These are phyloP conservation scores for Neodidymelliopsis sp. DNA, from an alignment of 2,329 filamentous ascomycete genomes.

Conservation along the genomic window DNA sequence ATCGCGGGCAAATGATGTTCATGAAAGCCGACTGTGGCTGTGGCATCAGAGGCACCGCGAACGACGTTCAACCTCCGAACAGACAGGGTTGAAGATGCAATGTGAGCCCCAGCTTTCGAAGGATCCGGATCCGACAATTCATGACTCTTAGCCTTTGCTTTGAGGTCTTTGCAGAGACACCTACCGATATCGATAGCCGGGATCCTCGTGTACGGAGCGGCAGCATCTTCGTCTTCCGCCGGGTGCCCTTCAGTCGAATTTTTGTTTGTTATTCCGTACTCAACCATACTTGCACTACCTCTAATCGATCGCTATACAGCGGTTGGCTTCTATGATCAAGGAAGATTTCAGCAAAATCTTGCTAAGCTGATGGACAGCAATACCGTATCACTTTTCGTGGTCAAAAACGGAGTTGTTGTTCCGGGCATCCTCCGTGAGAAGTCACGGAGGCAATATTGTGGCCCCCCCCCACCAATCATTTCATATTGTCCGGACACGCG, in stretches of 20 bases:
- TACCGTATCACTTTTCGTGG: not conserved
- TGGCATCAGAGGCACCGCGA: not conserved
- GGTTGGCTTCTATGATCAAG: not conserved
- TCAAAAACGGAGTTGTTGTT: not conserved
- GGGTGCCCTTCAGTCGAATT: not conserved
- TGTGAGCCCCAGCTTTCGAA: not conserved
- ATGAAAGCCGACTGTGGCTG: not conserved
- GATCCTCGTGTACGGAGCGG: constrained; percentile 2
- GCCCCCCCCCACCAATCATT: constrained; percentile 12
- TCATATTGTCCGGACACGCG: constrained; percentile 4
- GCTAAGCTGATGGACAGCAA: not conserved
- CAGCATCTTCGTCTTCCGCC: not conserved
- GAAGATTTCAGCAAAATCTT: not conserved
- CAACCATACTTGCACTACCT: not conserved
- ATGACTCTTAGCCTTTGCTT: constrained; percentile 7
- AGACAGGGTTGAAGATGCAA: not conserved
- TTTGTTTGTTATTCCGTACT: not conserved
- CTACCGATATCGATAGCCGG: constrained; percentile 10
- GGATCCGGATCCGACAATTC: constrained; percentile 1
- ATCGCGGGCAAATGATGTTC: no score
- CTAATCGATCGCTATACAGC: not conserved
- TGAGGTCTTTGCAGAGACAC: constrained; percentile 6
- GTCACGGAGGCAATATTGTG: not conserved
- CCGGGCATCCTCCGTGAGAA: not conserved
- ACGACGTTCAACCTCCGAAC: not conserved